A percentile compares a stretch with the other conserved stretches of the same genome.
phyloP scores from a whole-genome alignment of 2,329 filamentous ascomycete species.

The Pseudocercospora musae region DNA sequence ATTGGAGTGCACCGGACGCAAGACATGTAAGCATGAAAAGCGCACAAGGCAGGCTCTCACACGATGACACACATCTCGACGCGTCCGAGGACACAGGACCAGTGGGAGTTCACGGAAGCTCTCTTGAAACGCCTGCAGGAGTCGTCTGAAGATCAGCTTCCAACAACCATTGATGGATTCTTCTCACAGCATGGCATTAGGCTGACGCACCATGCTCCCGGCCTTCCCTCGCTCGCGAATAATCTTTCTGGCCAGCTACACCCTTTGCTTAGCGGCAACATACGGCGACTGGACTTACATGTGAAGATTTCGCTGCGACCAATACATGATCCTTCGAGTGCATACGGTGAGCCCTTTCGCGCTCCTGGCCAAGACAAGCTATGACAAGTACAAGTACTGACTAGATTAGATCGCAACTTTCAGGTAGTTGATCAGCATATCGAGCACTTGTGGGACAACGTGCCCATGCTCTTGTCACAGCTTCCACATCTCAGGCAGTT shows the following conservation, averaged over 20 bases:
- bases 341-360: background rate
- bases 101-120: conserved; percentile 10
- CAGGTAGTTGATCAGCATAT: conserved; percentile 10
- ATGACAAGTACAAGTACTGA: background rate
- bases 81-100: conserved; percentile 1
- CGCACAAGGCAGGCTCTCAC: background rate
- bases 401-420: background rate
- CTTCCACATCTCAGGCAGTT: conserved; percentile 5
- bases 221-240: conserved; percentile 2
- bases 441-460: background rate
- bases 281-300: conserved; percentile 8
- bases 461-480: conserved; percentile 1
- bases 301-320: conserved; percentile 10
- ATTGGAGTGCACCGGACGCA: background rate
- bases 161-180: conserved; percentile 8
- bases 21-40: background rate
- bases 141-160: conserved; percentile 6
- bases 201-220: conserved; percentile 6
- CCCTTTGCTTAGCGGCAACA: conserved; percentile 5
- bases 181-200: conserved; percentile 7
- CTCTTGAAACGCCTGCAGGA: conserved; percentile 11
- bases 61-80: background rate
- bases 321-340: background rate
- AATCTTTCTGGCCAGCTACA: conserved; percentile 8
- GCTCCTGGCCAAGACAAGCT: background rate